These are phyloP conservation scores for Chloranthus sessilifolius DNA, from an alignment of 164 flowering plant genomes.

Conservation along the genomic window DNA sequence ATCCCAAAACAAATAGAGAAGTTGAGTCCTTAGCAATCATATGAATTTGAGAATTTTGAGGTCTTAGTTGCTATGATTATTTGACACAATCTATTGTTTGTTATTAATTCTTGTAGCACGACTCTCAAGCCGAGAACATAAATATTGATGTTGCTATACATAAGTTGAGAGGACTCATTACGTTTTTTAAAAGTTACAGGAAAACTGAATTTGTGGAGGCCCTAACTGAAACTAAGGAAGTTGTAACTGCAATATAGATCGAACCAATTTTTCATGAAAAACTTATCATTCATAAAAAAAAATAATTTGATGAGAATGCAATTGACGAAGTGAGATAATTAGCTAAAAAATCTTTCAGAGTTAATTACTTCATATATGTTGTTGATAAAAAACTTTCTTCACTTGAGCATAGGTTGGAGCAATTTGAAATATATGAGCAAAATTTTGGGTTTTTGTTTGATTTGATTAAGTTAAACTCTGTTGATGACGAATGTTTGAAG, in stretches of 20 bases:
- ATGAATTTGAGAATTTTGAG: constrained; percentile 15
- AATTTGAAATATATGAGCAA: background rate
- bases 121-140: background rate
- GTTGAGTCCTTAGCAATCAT: background rate
- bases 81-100: constrained; percentile 7
- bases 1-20: constrained; percentile 9
- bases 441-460: too few species aligned
- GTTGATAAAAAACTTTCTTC: background rate
- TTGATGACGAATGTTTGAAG: background rate
- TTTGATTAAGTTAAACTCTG: background rate
- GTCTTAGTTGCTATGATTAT: constrained; percentile 5
- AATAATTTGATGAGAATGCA: background rate
- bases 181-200: background rate
- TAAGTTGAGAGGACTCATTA: background rate
- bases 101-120: background rate
- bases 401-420: too few species aligned
- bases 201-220: too few species aligned
- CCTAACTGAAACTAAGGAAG: too few species aligned
- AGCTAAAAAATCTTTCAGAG: too few species aligned
- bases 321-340: background rate
- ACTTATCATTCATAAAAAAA: constrained; percentile 1
- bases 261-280: constrained; percentile 2
- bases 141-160: constrained; percentile 1
- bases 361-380: background rate
- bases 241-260: background rate